Base-by-base conservation (phyloP, 1,139 yeast genomes). In the Candida frijolesensis region DNA sequence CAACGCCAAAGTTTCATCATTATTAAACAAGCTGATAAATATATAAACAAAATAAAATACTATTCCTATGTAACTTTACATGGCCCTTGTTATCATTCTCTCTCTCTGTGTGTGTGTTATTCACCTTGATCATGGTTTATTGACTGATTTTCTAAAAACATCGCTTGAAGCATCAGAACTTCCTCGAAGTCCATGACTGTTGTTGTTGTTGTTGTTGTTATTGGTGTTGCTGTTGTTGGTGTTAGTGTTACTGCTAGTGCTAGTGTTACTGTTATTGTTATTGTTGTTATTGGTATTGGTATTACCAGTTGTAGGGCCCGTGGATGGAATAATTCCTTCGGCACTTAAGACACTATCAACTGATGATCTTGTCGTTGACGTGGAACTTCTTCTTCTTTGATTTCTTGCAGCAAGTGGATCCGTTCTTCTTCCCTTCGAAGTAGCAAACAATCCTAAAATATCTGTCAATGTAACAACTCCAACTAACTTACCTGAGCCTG, bases 401-500 rank as follows among this genome's bases (percentile, higher is more conserved):
- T 90, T 86, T 65, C 98, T 82, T 2, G 97, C 97, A 51, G 79
- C 79, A 43, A 76, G 82, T 4, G 97, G 97, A 62, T 91, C 96
- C 22, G 89, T 83, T 53, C 76, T 78, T 60, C 78, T 77, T 6
- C 87, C 89, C 53, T 85, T 82, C 37, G 83, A 81, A 56, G 85
- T 80, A 3, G 96, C 97, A 58, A 92, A 79, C 45, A 89, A 70
- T 25, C 92, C 89, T 50, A 94, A 71, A 43, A 92, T 87, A 67
- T 92, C 99, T 0, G 98, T 91, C 56, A 94, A 74, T 2, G 97
- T 89, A 4, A 94, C 85, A 19, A 94, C 98, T 42, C 98, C 98
- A 51, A 89, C 81, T 56, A 92, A 78, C 63, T 85, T 87, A 11
- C 96, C 96, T 1, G 88, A 83, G 47, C 84, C 74, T 44, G 82